Evolutionary conservation across 2,329 filamentous ascomycete species (phyloP).

Genomic region (Cryphonectria japonica): DNA sequence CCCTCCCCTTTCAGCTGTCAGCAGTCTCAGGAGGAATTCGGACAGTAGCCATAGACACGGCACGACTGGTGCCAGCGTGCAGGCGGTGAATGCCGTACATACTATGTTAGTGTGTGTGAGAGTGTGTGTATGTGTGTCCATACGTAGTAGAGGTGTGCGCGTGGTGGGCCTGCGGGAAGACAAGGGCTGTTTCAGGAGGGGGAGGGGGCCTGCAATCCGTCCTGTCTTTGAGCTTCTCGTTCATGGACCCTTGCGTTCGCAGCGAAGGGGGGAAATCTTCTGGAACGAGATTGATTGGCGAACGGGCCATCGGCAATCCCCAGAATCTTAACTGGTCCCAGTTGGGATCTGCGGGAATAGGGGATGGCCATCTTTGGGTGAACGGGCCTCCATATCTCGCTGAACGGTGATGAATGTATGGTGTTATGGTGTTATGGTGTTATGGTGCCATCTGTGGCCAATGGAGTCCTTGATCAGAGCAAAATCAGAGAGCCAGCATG

Average conservation of each 20-base stretch:
- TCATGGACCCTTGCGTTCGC: not conserved
- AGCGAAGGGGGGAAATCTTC: slow-evolving; percentile 8
- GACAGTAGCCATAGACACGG: not conserved
- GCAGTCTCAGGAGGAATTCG: not conserved
- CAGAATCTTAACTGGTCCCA: slow-evolving; percentile 16
- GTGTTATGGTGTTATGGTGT: not conserved
- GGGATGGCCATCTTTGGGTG: slow-evolving; percentile 18
- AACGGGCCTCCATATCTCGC: not conserved
- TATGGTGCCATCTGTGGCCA: not conserved
- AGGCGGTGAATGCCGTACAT: slow-evolving; percentile 10
- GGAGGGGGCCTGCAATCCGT: not conserved
- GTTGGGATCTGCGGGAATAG: slow-evolving; percentile 30
- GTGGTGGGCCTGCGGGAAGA: slow-evolving; percentile 13
- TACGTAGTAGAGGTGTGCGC: too few species aligned
- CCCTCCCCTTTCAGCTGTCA: not conserved
- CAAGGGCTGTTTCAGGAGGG: slow-evolving; percentile 11
- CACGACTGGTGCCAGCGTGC: not conserved
- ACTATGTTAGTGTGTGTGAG: not conserved
- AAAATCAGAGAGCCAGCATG: not conserved
- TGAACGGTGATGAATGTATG: not conserved
- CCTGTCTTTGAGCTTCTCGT: not conserved
- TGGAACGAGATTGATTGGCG: slow-evolving; percentile 27
- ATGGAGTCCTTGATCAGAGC: not conserved
- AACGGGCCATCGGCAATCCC: slow-evolving; percentile 22
- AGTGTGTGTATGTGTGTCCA: not conserved